Conservation (phyloP, 2,329 filamentous ascomycete species). For the Gnomoniopsis smithogilvyi region DNA sequence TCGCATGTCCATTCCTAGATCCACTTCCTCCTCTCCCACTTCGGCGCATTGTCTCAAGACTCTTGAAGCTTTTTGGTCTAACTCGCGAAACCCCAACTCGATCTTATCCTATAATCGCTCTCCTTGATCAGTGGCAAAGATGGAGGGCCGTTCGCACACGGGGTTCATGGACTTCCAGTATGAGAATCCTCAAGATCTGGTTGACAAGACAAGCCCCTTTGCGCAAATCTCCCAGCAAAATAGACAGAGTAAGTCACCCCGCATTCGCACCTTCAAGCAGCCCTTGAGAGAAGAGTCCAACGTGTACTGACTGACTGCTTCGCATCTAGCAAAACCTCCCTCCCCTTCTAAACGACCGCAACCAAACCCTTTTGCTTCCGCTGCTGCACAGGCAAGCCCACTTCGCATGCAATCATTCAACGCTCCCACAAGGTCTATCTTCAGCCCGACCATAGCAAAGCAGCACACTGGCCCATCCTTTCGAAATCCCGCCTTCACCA, state of each 20-base stretch:
- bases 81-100: too few relatives aligned
- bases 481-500: constrained; percentile 60
- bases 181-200: constrained; percentile 48
- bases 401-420: constrained; percentile 34
- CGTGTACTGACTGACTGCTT: constrained; percentile 23
- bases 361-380: constrained; percentile 26
- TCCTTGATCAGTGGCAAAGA: constrained; percentile 26
- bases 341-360: constrained; percentile 25
- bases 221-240: constrained; percentile 45
- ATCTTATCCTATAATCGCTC: too few relatives aligned
- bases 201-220: constrained; percentile 62
- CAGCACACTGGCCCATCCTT: constrained; percentile 49
- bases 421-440: constrained; percentile 41
- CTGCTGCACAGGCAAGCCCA: constrained; percentile 26
- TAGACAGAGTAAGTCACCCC: constrained; percentile 37
- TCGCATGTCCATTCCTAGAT: too few relatives aligned
- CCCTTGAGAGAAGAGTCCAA: too few relatives aligned
- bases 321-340: constrained; percentile 13
- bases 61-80: neutral
- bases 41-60: constrained; percentile 4
- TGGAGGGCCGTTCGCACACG: constrained; percentile 56
- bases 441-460: constrained; percentile 41
- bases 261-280: neutral
- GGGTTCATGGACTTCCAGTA: constrained; percentile 67
- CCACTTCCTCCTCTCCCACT: too few relatives aligned